phyloP scores from a whole-genome alignment of 441 rosid species.

The Biscutella auriculata region DNA sequence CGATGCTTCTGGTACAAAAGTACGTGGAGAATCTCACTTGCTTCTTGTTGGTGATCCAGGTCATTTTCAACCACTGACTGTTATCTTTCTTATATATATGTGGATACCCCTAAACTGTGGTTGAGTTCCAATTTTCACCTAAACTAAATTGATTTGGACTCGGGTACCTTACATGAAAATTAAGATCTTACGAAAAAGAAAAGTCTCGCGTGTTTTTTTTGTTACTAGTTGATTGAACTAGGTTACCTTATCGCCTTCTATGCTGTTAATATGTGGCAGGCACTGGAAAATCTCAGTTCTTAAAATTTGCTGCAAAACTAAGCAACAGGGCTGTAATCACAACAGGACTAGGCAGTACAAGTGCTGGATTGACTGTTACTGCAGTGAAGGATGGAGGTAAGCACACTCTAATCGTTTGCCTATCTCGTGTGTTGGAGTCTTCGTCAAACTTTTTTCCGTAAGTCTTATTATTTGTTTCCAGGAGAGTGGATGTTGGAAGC shows the following conservation, averaged over 20 bases:
- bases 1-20: conserved; percentile 89
- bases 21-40: conserved; percentile 94
- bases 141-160: not conserved
- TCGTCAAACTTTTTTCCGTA: not conserved
- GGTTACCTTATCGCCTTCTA: too few species aligned
- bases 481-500: conserved; percentile 99
- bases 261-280: conserved; percentile 32
- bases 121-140: not conserved
- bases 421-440: not conserved
- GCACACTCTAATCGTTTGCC: not conserved
- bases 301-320: conserved; percentile 91
- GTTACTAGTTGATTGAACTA: not conserved
- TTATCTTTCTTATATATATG: not conserved
- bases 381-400: conserved; percentile 97
- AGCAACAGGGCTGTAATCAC: conserved; percentile 91
- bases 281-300: conserved; percentile 95
- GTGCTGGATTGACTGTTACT: conserved; percentile 97
- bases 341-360: conserved; percentile 95
- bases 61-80: conserved; percentile 17
- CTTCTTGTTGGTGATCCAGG: conserved; percentile 99
- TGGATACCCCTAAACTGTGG: not conserved
- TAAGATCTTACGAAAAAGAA: not conserved
- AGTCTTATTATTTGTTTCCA: conserved; percentile 18
- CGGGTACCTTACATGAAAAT: not conserved
- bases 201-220: not conserved